Percentiles rank a stretch among this genome's conserved stretches.
Conservation (phyloP, 495 filamentous ascomycete genomes). For the Viridothelium virens region DNA sequence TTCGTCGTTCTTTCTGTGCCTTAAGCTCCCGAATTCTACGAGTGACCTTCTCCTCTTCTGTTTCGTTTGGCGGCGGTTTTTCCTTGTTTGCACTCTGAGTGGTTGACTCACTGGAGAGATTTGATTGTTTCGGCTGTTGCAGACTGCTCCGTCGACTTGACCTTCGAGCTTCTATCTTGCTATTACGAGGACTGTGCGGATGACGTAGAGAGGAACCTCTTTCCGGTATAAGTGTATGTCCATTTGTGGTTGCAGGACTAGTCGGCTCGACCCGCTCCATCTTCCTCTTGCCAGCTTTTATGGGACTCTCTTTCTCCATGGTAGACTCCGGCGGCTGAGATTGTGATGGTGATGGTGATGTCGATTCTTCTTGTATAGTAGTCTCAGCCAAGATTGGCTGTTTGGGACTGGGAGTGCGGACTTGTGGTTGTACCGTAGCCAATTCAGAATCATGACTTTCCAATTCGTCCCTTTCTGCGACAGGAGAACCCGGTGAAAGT, state of each 20-base stretch:
- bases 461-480: not conserved
- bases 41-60: conserved; percentile 26
- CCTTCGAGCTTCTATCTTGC: not conserved
- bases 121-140: not conserved
- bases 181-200: conserved; percentile 8
- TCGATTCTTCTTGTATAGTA: conserved; percentile 23
- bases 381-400: conserved; percentile 18
- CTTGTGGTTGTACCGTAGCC: conserved; percentile 19
- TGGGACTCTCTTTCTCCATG: conserved; percentile 3
- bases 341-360: not conserved
- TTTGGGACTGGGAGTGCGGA: conserved; percentile 10
- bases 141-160: conserved; percentile 3
- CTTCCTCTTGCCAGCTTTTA: conserved; percentile 4
- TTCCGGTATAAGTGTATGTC: conserved; percentile 15
- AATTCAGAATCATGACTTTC: conserved; percentile 10
- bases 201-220: conserved; percentile 10
- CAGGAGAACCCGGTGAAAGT: not conserved
- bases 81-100: conserved; percentile 6
- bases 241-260: not conserved
- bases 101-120: not conserved
- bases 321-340: not conserved
- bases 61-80: conserved; percentile 12
- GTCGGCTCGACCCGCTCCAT: not conserved
- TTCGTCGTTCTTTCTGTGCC: conserved; percentile 21
- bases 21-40: conserved; percentile 22